Conservation (phyloP, 768 basidiomycete genomes). For the Russula lepida region DNA sequence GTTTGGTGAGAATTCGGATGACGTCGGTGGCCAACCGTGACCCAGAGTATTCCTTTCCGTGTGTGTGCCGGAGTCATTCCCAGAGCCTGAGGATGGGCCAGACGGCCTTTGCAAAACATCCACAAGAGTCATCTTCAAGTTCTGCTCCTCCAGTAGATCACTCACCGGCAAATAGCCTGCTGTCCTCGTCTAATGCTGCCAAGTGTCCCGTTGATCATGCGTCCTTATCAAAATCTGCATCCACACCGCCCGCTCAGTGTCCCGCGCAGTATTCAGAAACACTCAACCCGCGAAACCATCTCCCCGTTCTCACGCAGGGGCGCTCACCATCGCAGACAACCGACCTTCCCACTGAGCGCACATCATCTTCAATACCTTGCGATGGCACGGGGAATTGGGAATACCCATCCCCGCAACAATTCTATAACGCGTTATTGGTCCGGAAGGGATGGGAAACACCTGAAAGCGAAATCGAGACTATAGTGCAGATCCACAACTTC, state of each 20-base stretch:
- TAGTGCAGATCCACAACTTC: constrained; percentile 98
- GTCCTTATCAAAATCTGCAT: constrained; percentile 9
- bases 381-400: constrained; percentile 62
- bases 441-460: constrained; percentile 97
- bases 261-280: constrained; percentile 53
- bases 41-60: no score
- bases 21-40: no score
- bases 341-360: constrained; percentile 64
- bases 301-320: constrained; percentile 73
- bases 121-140: no score
- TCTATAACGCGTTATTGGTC: constrained; percentile 94
- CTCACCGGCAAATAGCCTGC: constrained; percentile 15
- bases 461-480: constrained; percentile 89
- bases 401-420: constrained; percentile 96
- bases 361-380: constrained; percentile 80
- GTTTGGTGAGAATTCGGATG: no score
- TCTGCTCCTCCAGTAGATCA: constrained; percentile 20
- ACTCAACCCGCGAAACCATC: constrained; percentile 74
- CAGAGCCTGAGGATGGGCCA: no score
- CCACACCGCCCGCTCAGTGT: constrained; percentile 38
- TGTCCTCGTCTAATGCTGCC: constrained; percentile 22
- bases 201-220: constrained; percentile 35
- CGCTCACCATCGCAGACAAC: constrained; percentile 49
- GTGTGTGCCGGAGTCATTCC: no score
- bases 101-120: no score